Percentiles rank a stretch among this genome's conserved stretches.
Evolutionary conservation across 2,329 filamentous ascomycete species (phyloP).

Genomic region (Cladosporium colombiae): DNA sequence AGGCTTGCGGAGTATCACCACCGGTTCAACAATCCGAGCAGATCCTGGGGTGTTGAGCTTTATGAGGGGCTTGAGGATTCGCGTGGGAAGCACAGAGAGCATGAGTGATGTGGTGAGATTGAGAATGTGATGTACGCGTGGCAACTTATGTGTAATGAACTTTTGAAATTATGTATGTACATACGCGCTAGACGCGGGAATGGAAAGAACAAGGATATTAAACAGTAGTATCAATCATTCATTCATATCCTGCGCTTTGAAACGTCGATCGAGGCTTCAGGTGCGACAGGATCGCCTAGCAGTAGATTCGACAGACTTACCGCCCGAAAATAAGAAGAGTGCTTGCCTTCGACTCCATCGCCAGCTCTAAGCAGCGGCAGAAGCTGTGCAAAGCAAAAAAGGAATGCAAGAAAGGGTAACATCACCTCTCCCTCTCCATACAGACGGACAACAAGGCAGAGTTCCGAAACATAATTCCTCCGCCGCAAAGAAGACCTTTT

Average conservation of each 20-base stretch:
- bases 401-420: neutral
- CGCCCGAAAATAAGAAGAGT: neutral
- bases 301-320: neutral
- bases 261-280: neutral
- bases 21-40: constrained; percentile 45
- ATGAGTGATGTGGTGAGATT: constrained; percentile 21
- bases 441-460: neutral
- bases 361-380: neutral
- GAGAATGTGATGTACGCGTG: neutral
- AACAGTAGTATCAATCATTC: neutral
- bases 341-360: neutral
- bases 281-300: neutral
- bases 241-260: constrained; percentile 8
- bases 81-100: constrained; percentile 29
- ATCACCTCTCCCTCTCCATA: neutral
- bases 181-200: neutral
- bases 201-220: neutral
- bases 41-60: constrained; percentile 44
- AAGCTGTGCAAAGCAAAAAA: neutral
- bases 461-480: constrained; percentile 2
- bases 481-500: neutral
- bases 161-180: neutral
- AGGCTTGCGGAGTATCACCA: constrained; percentile 39
- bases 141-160: neutral
- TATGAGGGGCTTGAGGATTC: constrained; percentile 47